Conservation (phyloP, 2,329 filamentous ascomycete species). For the Fusarium buxicola region DNA sequence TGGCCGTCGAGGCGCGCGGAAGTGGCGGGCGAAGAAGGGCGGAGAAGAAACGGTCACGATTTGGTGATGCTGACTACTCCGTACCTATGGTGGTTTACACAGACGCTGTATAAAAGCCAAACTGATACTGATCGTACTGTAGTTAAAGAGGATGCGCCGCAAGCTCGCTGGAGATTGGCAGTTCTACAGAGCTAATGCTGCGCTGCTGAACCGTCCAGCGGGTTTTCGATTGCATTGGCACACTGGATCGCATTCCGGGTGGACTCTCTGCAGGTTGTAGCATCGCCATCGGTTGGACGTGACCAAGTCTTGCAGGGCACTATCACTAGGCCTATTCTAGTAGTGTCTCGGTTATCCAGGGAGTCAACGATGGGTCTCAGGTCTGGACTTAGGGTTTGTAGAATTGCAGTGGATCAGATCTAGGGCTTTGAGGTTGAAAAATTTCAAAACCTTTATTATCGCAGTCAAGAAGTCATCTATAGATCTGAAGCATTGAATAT, state of each 20-base stretch:
- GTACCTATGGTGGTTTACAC: constrained; percentile 35
- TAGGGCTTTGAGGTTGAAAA: constrained; percentile 27
- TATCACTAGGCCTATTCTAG: constrained; percentile 35
- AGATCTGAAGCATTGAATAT: background rate
- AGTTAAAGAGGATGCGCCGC: constrained; percentile 34
- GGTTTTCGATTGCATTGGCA: constrained; percentile 35
- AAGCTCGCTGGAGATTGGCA: constrained; percentile 27
- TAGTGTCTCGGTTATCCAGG: constrained; percentile 29
- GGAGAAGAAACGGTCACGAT: constrained; percentile 28
- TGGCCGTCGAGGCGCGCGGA: constrained; percentile 16
- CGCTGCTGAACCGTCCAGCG: constrained; percentile 34
- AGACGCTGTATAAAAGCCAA: background rate
- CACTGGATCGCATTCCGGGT: constrained; percentile 25
- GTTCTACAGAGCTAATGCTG: constrained; percentile 30
- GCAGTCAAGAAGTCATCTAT: background rate
- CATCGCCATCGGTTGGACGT: constrained; percentile 36
- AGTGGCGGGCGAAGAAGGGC: constrained; percentile 14
- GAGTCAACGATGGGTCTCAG: constrained; percentile 20
- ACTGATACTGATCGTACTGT: constrained; percentile 5
- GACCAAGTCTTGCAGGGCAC: constrained; percentile 29
- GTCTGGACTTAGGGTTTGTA: constrained; percentile 36
- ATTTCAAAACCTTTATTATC: background rate
- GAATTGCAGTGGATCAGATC: constrained; percentile 33
- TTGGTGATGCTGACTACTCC: constrained; percentile 33
- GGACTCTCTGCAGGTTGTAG: constrained; percentile 32